These are phyloP conservation scores for Hymenotorrendiella dingleyae DNA, from an alignment of 2,329 filamentous ascomycete species.

Conservation along the genomic window DNA sequence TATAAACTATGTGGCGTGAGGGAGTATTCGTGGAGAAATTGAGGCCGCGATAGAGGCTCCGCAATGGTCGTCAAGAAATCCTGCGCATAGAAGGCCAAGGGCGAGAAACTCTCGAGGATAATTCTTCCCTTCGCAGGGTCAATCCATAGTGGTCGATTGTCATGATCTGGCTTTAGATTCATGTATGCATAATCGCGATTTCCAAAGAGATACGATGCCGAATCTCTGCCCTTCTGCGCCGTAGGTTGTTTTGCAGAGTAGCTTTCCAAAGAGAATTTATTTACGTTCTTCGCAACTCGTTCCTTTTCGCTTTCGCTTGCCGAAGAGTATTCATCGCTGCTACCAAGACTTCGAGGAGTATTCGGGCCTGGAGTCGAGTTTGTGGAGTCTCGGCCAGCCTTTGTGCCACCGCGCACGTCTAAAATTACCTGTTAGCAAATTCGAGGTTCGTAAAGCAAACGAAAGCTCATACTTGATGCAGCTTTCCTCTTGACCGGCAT, in stretches of 20 bases:
- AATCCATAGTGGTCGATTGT: constrained; percentile 88
- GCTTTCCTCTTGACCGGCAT: constrained; percentile 74
- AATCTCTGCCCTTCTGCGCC: constrained; percentile 20
- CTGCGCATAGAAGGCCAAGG: constrained; percentile 78
- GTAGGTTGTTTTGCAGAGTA: constrained; percentile 21
- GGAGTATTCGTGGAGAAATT: constrained; percentile 87
- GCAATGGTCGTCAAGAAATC: constrained; percentile 95
- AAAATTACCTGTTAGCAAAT: constrained; percentile 28
- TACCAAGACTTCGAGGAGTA: constrained; percentile 52
- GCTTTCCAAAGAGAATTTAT: constrained; percentile 45
- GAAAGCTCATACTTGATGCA: constrained; percentile 38
- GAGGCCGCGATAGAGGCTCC: constrained; percentile 84
- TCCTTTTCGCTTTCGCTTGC: constrained; percentile 27
- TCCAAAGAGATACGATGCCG: constrained; percentile 31
- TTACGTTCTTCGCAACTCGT: constrained; percentile 42
- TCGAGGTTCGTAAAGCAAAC: constrained; percentile 18
- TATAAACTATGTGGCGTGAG: constrained; percentile 91
- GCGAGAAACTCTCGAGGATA: constrained; percentile 90
- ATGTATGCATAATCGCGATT: constrained; percentile 68
- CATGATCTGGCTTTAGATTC: constrained; percentile 79
- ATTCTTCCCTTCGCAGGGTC: constrained; percentile 81
- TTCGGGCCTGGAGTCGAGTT: constrained; percentile 55
- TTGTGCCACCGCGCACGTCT: constrained; percentile 43
- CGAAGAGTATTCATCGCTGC: constrained; percentile 45
- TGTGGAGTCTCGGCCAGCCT: constrained; percentile 51